A percentile compares a stretch with the other conserved stretches of the same genome.
Evolutionary conservation across 768 basidiomycete species (phyloP).

Genomic region (Termitomyces sp.): DNA sequence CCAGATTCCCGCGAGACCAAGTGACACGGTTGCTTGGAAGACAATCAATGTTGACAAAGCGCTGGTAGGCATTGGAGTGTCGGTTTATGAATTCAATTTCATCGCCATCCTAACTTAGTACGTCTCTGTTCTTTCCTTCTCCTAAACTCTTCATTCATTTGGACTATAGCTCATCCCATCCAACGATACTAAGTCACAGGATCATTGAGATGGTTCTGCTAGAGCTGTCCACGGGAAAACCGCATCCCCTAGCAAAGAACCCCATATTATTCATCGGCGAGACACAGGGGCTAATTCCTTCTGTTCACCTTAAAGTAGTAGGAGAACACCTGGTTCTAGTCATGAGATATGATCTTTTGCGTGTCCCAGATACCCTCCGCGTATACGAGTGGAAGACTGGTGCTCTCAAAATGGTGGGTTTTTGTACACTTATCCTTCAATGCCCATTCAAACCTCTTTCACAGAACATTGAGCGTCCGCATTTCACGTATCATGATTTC

Average conservation of each 20-base stretch:
- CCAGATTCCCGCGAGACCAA: conserved; percentile 24
- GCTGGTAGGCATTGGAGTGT: conserved; percentile 38
- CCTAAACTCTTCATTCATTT: background rate
- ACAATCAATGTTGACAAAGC: conserved; percentile 20
- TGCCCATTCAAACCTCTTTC: background rate
- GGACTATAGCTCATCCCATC: background rate
- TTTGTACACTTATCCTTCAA: background rate
- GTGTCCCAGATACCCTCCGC: conserved; percentile 7
- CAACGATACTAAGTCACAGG: background rate
- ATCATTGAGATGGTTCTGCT: background rate
- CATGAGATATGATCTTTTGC: background rate
- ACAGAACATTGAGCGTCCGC: too few relatives aligned
- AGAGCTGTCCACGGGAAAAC: background rate
- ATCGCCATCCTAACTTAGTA: conserved; percentile 36
- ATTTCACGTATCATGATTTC: conserved; percentile 19
- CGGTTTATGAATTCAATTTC: conserved; percentile 39
- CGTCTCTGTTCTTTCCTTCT: conserved; percentile 9
- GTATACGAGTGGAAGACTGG: too few relatives aligned
- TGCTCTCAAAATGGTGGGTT: conserved; percentile 10
- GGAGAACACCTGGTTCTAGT: conserved; percentile 13
- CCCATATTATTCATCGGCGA: conserved; percentile 23
- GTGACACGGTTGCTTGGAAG: too few relatives aligned
- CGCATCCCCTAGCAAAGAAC: conserved; percentile 3
- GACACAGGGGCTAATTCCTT: conserved; percentile 1
- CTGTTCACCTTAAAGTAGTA: too few relatives aligned